A percentile compares a stretch with the other conserved stretches of the same genome.
These are phyloP conservation scores for Cladosporium sp. DNA, from an alignment of 2,329 filamentous ascomycete genomes.

Conservation along the genomic window DNA sequence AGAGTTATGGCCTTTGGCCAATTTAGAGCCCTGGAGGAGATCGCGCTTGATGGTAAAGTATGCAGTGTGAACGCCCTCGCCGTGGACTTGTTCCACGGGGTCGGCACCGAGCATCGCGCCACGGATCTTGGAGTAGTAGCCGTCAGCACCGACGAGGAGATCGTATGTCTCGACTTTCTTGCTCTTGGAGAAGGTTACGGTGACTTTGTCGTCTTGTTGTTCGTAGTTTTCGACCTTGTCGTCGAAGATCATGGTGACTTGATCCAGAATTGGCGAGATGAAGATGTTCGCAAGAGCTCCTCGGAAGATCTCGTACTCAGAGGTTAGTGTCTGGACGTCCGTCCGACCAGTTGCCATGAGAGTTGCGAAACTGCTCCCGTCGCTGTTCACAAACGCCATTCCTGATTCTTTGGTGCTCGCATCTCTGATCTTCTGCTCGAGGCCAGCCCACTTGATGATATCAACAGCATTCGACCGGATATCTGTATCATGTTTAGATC, in stretches of 20 bases:
- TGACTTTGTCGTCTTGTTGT: conserved; percentile 13
- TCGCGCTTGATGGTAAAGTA: conserved; percentile 41
- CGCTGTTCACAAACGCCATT: conserved; percentile 34
- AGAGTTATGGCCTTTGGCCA: conserved; percentile 20
- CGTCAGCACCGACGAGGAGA: conserved; percentile 25
- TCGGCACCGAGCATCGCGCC: conserved; percentile 19
- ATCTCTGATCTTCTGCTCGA: conserved; percentile 35
- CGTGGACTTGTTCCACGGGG: conserved; percentile 20
- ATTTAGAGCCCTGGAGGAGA: conserved; percentile 18
- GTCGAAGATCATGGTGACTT: conserved; percentile 29
- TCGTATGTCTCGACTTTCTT: conserved; percentile 18
- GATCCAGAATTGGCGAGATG: conserved; percentile 17
- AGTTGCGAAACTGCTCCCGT: conserved; percentile 19
- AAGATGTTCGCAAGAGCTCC: conserved; percentile 35
- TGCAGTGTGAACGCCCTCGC: conserved; percentile 31
- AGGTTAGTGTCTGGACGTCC: conserved; percentile 32
- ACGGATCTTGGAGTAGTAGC: conserved; percentile 19
- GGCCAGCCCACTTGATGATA: conserved; percentile 38
- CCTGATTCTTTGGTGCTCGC: conserved; percentile 39
- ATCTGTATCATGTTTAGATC: conserved; percentile 24
- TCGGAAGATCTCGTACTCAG: conserved; percentile 37
- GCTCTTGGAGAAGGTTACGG: conserved; percentile 15
- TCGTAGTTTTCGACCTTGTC: conserved; percentile 17
- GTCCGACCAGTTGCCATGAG: conserved; percentile 26
- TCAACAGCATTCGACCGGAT: conserved; percentile 41